phyloP scores from a whole-genome alignment of 2,329 filamentous ascomycete species.

The Beauveria sp. region DNA sequence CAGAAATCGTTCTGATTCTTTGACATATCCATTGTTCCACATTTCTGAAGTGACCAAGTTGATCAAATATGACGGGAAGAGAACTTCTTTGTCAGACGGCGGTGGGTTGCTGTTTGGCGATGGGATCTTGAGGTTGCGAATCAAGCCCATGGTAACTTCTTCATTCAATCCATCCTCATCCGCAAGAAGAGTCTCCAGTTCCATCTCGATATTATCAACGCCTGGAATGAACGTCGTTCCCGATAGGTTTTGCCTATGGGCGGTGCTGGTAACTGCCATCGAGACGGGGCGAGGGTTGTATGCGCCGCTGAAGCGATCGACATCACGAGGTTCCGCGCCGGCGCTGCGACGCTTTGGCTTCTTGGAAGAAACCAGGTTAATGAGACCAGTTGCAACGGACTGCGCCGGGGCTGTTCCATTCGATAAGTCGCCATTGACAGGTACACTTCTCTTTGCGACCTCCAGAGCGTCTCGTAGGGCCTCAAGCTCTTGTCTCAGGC shows the following conservation, averaged over 20 bases:
- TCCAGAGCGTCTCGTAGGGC: conserved; percentile 92
- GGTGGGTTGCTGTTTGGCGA: conserved; percentile 78
- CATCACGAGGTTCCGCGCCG: conserved; percentile 73
- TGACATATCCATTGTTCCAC: conserved; percentile 99
- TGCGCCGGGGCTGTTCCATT: conserved; percentile 35
- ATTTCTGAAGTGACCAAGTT: conserved; percentile 98
- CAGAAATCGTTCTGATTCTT: conserved; percentile 96
- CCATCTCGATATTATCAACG: conserved; percentile 86
- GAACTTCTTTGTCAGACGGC: conserved; percentile 94
- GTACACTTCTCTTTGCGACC: conserved; percentile 68
- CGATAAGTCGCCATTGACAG: conserved; percentile 56
- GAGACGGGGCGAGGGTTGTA: conserved; percentile 95
- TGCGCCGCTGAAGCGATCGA: conserved; percentile 83
- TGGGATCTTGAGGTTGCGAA: conserved; percentile 94
- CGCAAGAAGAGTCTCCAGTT: conserved; percentile 86
- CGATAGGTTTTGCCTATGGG: conserved; percentile 62
- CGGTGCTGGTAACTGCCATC: conserved; percentile 72
- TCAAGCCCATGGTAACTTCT: conserved; percentile 92
- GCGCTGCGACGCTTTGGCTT: conserved; percentile 93
- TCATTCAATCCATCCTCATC: conserved; percentile 96
- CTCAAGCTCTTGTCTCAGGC: conserved; percentile 76
- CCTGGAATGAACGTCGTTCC: conserved; percentile 72
- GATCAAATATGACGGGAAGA: conserved; percentile 98
- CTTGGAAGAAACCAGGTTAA: conserved; percentile 95
- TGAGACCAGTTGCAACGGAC: conserved; percentile 64